Conservation (phyloP, 371 early-diverging fungal species). For the Batrachochytrium dendrobatidis region DNA sequence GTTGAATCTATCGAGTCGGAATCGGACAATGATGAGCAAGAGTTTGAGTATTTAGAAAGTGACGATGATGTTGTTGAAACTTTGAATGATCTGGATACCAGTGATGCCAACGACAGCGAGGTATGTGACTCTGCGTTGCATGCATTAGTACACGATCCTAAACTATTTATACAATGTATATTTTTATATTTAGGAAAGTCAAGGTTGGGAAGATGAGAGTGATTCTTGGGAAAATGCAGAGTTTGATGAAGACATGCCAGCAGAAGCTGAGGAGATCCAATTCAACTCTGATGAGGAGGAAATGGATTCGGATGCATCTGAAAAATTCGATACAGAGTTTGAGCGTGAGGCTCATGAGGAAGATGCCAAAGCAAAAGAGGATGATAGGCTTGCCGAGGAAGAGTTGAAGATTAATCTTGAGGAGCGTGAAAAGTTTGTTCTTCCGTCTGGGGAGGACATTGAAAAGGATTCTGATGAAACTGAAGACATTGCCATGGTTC, state of each 20-base stretch:
- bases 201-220: slow-evolving; percentile 20
- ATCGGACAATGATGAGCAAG: slow-evolving; percentile 19
- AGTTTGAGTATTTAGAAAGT: slow-evolving; percentile 13
- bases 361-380: slow-evolving; percentile 51
- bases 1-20: slow-evolving; percentile 6
- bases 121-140: slow-evolving; percentile 7
- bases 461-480: slow-evolving; percentile 44
- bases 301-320: slow-evolving; percentile 34
- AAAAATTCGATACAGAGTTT: slow-evolving; percentile 52
- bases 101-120: slow-evolving; percentile 31
- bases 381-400: slow-evolving; percentile 64
- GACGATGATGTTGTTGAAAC: slow-evolving; percentile 23
- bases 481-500: slow-evolving; percentile 55
- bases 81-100: slow-evolving; percentile 19
- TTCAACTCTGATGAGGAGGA: slow-evolving; percentile 18
- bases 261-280: slow-evolving; percentile 40
- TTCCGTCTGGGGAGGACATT: slow-evolving; percentile 66
- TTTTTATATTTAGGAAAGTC: too few species aligned
- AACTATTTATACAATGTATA: too few species aligned
- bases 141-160: slow-evolving; percentile 9
- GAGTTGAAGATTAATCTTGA: slow-evolving; percentile 68
- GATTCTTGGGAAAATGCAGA: slow-evolving; percentile 35
- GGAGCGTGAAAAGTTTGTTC: slow-evolving; percentile 59
- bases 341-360: slow-evolving; percentile 65
- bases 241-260: slow-evolving; percentile 14